Evolutionary conservation across 331 rosid species (phyloP).

Genomic region (Acacia concinna): DNA sequence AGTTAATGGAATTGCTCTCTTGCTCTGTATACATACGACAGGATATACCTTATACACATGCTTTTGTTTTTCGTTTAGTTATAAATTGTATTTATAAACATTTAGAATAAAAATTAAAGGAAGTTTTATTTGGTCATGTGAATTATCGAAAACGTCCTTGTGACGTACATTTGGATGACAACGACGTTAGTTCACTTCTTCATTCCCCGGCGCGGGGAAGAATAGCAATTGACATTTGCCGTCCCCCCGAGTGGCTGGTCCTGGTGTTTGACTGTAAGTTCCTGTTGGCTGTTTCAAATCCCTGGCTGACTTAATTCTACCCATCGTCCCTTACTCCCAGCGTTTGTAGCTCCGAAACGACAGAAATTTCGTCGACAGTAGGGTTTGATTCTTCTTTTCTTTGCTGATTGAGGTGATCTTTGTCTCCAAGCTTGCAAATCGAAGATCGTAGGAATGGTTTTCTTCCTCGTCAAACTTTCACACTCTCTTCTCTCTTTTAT

Average conservation of each 20-base stretch:
- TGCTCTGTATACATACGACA: slow-evolving; percentile 13
- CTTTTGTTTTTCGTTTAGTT: background rate
- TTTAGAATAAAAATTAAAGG: no score
- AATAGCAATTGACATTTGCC: no score
- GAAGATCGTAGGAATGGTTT: background rate
- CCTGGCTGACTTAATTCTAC: background rate
- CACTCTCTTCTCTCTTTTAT: background rate
- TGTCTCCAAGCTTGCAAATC: background rate
- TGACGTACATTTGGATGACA: no score
- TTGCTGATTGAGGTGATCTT: background rate
- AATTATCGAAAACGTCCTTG: no score
- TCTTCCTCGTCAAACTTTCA: background rate
- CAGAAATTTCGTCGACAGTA: background rate
- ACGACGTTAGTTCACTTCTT: no score
- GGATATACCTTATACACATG: background rate
- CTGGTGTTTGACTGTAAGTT: background rate
- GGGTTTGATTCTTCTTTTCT: background rate
- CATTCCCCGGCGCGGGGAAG: no score
- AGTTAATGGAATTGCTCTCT: background rate
- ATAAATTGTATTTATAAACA: no score
- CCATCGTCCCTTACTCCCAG: background rate
- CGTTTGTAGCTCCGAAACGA: background rate
- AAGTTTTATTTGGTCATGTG: no score
- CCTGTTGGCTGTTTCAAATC: background rate
- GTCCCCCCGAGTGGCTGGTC: no score